A percentile compares a stretch with the other conserved stretches of the same genome.
These are phyloP conservation scores for Tilletia walkeri DNA, from an alignment of 1,284 basidiomycete genomes.

Conservation along the genomic window DNA sequence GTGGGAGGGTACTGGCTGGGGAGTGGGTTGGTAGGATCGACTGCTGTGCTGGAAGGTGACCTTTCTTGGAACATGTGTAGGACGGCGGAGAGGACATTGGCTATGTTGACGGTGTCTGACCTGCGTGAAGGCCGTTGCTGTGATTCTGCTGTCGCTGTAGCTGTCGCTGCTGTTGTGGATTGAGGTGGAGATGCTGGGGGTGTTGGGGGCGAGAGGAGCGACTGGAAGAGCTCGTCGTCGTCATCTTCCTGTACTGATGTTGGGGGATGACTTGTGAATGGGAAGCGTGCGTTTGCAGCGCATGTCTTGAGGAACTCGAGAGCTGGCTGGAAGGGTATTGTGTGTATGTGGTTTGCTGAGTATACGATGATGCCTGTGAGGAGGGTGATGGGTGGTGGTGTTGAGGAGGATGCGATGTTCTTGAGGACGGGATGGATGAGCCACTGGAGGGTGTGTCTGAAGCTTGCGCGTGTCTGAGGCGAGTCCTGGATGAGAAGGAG, in stretches of 20 bases:
- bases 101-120: neutral
- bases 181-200: neutral
- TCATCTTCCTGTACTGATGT: neutral
- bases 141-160: neutral
- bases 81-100: neutral
- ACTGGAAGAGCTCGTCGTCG: neutral
- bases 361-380: neutral
- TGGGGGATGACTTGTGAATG: neutral
- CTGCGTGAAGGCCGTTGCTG: neutral
- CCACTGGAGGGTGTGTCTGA: constrained; percentile 7
- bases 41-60: neutral
- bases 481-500: constrained; percentile 5
- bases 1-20: neutral
- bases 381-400: neutral
- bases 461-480: neutral
- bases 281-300: constrained; percentile 1
- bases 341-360: neutral
- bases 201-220: neutral
- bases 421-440: constrained; percentile 6
- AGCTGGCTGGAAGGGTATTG: neutral
- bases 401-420: neutral
- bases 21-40: neutral
- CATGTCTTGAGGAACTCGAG: constrained; percentile 5
- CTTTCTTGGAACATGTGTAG: neutral
- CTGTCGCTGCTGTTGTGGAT: neutral